Conservation (phyloP, 1,284 basidiomycete genomes). For the Ceratobasidium sp. region DNA sequence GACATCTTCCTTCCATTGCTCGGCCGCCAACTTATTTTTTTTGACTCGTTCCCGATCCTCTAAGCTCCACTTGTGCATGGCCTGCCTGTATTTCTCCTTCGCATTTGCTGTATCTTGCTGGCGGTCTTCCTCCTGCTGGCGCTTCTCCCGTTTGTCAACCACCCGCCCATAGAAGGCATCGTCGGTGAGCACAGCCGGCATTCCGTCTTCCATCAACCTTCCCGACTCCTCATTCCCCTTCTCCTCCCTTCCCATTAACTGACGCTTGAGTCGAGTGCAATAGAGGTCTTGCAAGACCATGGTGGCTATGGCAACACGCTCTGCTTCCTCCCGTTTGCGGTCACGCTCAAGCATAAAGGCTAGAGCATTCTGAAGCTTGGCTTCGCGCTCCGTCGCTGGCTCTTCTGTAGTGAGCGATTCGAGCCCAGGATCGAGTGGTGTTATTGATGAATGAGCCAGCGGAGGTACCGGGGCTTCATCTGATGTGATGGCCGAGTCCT, state of each 20-base stretch:
- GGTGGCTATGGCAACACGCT: no score
- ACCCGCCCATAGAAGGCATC: background rate
- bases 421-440: no score
- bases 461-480: no score
- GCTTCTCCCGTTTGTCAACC: background rate
- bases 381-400: no score
- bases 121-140: background rate
- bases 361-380: no score
- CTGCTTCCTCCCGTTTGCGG: background rate
- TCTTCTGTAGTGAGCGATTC: no score
- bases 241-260: background rate
- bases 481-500: no score
- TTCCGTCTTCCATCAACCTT: background rate
- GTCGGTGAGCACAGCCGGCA: slow-evolving; percentile 4
- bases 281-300: background rate
- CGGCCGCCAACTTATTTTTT: background rate
- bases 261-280: background rate
- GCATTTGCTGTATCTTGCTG: background rate
- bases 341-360: background rate
- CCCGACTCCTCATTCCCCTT: background rate
- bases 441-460: no score
- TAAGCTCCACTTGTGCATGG: background rate
- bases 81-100: background rate
- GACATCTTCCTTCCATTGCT: background rate
- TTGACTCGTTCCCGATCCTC: background rate